A percentile compares a stretch with the other conserved stretches of the same genome.
phyloP scores from a whole-genome alignment of 306 rosid genomes.

The Lupinus albus region DNA sequence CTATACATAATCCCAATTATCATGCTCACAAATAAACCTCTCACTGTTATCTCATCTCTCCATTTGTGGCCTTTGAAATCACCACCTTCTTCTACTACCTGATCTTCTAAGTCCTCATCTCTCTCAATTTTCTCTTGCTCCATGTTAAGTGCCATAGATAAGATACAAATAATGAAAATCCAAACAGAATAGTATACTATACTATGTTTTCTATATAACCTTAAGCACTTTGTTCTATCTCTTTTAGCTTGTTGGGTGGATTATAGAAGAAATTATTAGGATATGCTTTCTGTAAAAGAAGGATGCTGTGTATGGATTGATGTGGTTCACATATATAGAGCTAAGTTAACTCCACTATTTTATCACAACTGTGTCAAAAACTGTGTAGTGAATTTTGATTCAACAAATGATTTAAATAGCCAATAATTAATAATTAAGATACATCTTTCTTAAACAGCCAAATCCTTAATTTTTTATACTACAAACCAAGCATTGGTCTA shows the following conservation, averaged over 20 bases:
- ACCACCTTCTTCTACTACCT: neutral
- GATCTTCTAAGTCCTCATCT: slow-evolving; percentile 44
- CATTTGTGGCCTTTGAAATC: slow-evolving; percentile 53
- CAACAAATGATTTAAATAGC: no score
- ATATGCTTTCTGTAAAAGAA: slow-evolving; percentile 41
- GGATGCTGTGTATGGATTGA: slow-evolving; percentile 9
- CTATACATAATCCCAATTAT: slow-evolving; percentile 70
- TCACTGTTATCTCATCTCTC: slow-evolving; percentile 73
- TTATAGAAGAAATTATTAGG: slow-evolving; percentile 25
- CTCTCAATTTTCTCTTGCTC: slow-evolving; percentile 39
- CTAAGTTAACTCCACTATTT: neutral
- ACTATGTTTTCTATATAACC: no score
- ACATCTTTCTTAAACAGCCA: no score
- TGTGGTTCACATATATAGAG: slow-evolving; percentile 39
- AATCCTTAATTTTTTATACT: no score
- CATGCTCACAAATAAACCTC: slow-evolving; percentile 75
- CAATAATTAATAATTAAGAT: no score
- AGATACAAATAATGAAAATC: neutral
- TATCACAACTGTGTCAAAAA: neutral
- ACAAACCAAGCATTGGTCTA: no score
- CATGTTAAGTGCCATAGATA: neutral
- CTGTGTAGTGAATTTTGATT: no score
- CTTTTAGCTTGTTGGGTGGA: slow-evolving; percentile 15
- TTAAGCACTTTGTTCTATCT: slow-evolving; percentile 38
- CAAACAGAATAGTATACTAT: slow-evolving; percentile 5